Base-by-base conservation (phyloP, 352 stramenopile genomes). In the Phytophthora pistaciae region DNA sequence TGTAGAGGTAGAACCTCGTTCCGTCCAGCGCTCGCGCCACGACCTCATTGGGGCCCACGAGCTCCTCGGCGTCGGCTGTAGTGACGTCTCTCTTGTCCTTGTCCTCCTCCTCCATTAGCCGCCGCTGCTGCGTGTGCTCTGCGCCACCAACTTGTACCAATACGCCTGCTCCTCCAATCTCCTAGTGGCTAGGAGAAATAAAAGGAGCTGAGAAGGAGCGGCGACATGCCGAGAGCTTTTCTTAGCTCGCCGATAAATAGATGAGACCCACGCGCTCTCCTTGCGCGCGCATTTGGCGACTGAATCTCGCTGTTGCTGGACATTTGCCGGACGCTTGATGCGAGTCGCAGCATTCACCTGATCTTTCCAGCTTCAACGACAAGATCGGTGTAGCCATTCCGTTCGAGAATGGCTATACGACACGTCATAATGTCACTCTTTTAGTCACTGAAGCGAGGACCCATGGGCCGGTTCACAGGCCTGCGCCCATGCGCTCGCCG, bases 1-100 rank as follows among this genome's bases (percentile, higher is more conserved):
- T 91, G 78, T 91, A 95, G 4, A 95, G 80, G 53, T 92, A 92
- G 64, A 93, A 90, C 23, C 75, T 83, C 14, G 84, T 91, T 44
- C 87, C 87, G n/a, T 91, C 79, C 49, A 75, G 53, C 8, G 85
- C 86, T 48, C 77, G 80, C 36, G 87, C 87, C n/a, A 95, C 84
- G 25, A 94, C 73, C 40, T 85, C 80, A 67, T 89, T 87, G 33
- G 82, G 62, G n/a, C 68, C 54, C 38, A 77, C 55, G 23, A 77
- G 57, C 14, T 83, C 70, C 13, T 68, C 69, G 1, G 56, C 38
- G 20, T 59, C 56, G 29, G 40, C 44, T 23, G 50, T 53, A 44
- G 42, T 20, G 14, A 6, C 42, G n/a, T 42, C 55, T 63, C 36
- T 42, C 16, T 42, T 38, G 42, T 64, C 54, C 23, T 31, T 71